Conservation (phyloP, 192 early-diverging fungal species). For the Rhizoclosmatium sp. region DNA sequence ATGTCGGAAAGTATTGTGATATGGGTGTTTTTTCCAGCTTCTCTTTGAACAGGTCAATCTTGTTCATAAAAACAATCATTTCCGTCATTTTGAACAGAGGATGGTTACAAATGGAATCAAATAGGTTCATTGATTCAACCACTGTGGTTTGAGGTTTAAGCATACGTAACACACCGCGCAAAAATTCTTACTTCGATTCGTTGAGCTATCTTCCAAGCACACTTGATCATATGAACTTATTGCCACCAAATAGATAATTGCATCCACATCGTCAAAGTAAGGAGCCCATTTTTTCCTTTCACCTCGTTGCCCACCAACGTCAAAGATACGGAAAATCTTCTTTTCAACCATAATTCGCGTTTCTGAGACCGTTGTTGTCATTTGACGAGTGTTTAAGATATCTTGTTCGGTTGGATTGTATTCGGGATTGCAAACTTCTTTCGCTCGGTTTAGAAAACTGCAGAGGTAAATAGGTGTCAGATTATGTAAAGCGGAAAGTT, state of each 20-base stretch:
- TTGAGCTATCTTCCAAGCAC: conserved; percentile 61
- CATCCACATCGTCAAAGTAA: conserved; percentile 70
- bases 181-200: conserved; percentile 57
- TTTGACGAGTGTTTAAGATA: conserved; percentile 73
- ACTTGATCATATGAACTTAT: conserved; percentile 68
- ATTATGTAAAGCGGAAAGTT: conserved; percentile 7
- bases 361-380: conserved; percentile 75
- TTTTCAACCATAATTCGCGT: conserved; percentile 66
- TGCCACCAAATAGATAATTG: conserved; percentile 71
- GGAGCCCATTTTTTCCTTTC: conserved; percentile 71
- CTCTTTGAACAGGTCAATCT: conserved; percentile 69
- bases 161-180: background rate
- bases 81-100: conserved; percentile 57
- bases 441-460: conserved; percentile 92
- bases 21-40: conserved; percentile 58
- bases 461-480: conserved; percentile 27
- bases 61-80: conserved; percentile 72
- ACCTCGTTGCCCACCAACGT: conserved; percentile 72
- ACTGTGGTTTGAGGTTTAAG: conserved; percentile 24
- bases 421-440: conserved; percentile 60
- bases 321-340: conserved; percentile 62
- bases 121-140: conserved; percentile 53
- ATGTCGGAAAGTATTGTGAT: conserved; percentile 64
- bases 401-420: conserved; percentile 74
- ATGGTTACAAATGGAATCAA: conserved; percentile 48